Percentiles rank a stretch among this genome's conserved stretches.
Evolutionary conservation across 225 moss, liverwort and hornwort species (phyloP).

Genomic region (Pseudoscleropodium purum): DNA sequence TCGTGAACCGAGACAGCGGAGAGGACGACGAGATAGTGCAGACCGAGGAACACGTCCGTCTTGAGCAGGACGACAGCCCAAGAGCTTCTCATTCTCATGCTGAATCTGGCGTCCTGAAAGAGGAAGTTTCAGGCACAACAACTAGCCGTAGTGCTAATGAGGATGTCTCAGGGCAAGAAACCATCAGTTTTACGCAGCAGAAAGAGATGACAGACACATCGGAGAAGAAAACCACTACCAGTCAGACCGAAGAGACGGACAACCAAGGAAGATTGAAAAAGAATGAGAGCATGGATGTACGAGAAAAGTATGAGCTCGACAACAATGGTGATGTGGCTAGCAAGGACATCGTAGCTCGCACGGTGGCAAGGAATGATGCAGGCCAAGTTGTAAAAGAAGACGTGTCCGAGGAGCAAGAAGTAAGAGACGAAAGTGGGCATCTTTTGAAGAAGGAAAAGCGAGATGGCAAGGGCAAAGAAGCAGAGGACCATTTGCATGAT

Average conservation of each 20-base stretch:
- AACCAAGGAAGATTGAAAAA: constrained; percentile 11
- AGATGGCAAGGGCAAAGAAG: neutral
- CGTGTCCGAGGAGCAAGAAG: constrained; percentile 14
- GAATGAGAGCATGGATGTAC: constrained; percentile 15
- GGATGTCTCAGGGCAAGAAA: constrained; percentile 5
- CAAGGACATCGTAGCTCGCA: constrained; percentile 18
- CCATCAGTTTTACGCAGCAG: constrained; percentile 18
- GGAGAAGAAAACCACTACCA: constrained; percentile 9
- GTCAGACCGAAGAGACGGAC: neutral
- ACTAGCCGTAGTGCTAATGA: constrained; percentile 12
- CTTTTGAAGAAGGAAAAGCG: constrained; percentile 15
- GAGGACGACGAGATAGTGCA: constrained; percentile 32
- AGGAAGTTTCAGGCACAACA: constrained; percentile 26
- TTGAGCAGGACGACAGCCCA: neutral
- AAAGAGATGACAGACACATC: constrained; percentile 9
- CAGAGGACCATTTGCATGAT: neutral
- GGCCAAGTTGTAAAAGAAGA: constrained; percentile 20
- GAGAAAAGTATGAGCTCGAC: constrained; percentile 9
- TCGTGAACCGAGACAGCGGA: neutral
- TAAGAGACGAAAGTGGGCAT: constrained; percentile 12
- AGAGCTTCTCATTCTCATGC: neutral
- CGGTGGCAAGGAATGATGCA: constrained; percentile 1
- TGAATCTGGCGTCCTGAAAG: constrained; percentile 3
- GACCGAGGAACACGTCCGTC: constrained; percentile 8
- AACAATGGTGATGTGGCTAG: constrained; percentile 4